Evolutionary conservation across 2,329 filamentous ascomycete genomes (phyloP).

Genomic region (Trichoderma sp.): DNA sequence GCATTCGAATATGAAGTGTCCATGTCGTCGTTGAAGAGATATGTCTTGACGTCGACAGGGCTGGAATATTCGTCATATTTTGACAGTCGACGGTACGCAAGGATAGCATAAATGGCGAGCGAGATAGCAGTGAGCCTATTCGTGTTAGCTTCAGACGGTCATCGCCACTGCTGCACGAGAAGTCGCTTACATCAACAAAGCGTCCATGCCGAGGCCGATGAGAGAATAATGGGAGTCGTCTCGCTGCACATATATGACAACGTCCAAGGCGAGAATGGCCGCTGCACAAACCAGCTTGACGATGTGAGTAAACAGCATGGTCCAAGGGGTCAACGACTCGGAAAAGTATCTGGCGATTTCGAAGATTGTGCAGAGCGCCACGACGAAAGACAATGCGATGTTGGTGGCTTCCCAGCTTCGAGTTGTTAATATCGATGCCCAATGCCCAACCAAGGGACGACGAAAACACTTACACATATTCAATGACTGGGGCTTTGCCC

Average conservation of each 20-base stretch:
- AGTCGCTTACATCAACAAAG: slow-evolving; percentile 51
- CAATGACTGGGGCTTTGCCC: slow-evolving; percentile 49
- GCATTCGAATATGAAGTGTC: slow-evolving; percentile 35
- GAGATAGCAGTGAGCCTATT: slow-evolving; percentile 49
- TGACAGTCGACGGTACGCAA: slow-evolving; percentile 53
- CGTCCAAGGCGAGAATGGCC: slow-evolving; percentile 55
- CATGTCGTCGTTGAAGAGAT: slow-evolving; percentile 49
- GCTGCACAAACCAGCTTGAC: slow-evolving; percentile 54
- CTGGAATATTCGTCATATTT: slow-evolving; percentile 56
- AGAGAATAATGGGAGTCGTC: slow-evolving; percentile 53
- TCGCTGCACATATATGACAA: slow-evolving; percentile 53
- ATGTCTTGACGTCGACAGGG: slow-evolving; percentile 54
- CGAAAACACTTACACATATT: slow-evolving; percentile 53
- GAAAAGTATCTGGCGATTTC: slow-evolving; percentile 53
- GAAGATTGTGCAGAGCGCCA: slow-evolving; percentile 51
- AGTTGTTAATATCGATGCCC: background rate
- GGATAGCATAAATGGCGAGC: slow-evolving; percentile 52
- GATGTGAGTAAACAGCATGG: slow-evolving; percentile 56
- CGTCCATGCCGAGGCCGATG: slow-evolving; percentile 54
- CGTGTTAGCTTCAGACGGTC: slow-evolving; percentile 7
- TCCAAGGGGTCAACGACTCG: slow-evolving; percentile 59
- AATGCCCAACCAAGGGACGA: background rate
- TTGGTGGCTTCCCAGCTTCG: slow-evolving; percentile 59
- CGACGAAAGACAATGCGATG: slow-evolving; percentile 53
- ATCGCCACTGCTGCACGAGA: background rate